A percentile compares a stretch with the other conserved stretches of the same genome.
Conservation (phyloP, 2,329 filamentous ascomycete genomes). For the Ustulina deusta region DNA sequence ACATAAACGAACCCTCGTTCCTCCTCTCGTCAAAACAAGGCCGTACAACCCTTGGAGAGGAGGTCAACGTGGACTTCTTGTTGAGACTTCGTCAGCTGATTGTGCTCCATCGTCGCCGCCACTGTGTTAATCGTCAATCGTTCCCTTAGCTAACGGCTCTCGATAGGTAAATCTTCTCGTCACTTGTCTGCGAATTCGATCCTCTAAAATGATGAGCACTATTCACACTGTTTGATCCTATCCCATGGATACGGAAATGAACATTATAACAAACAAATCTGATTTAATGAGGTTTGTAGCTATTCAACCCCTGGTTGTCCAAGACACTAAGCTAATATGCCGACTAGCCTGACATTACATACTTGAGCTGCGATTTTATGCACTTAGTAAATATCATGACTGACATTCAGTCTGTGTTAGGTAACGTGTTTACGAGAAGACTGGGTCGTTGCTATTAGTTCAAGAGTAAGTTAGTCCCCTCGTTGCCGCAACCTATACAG, state of each 20-base stretch:
- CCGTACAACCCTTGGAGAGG: constrained; percentile 72
- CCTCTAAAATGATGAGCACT: constrained; percentile 53
- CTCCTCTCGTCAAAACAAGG: constrained; percentile 65
- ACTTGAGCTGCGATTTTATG: constrained; percentile 15
- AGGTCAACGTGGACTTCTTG: constrained; percentile 65
- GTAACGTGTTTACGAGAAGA: constrained; percentile 29
- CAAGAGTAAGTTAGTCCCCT: constrained; percentile 30
- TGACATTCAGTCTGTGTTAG: constrained; percentile 36
- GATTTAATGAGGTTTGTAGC: constrained; percentile 54
- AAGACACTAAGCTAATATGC: constrained; percentile 36
- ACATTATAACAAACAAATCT: constrained; percentile 53
- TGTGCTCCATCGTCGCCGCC: constrained; percentile 48
- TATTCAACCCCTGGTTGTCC: neutral
- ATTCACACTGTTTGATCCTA: constrained; percentile 57
- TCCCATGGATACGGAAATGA: constrained; percentile 52
- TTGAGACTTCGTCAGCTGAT: constrained; percentile 76
- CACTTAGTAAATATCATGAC: constrained; percentile 14
- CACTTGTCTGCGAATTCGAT: constrained; percentile 1
- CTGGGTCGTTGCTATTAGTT: neutral
- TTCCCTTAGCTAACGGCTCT: constrained; percentile 47
- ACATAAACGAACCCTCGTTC: constrained; percentile 70
- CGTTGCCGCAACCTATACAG: neutral
- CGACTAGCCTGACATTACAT: constrained; percentile 47
- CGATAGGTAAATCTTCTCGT: constrained; percentile 45
- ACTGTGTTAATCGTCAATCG: constrained; percentile 31